phyloP scores from a whole-genome alignment of 2,329 filamentous ascomycete species.

The Phaeosphaeriaceae sp. region DNA sequence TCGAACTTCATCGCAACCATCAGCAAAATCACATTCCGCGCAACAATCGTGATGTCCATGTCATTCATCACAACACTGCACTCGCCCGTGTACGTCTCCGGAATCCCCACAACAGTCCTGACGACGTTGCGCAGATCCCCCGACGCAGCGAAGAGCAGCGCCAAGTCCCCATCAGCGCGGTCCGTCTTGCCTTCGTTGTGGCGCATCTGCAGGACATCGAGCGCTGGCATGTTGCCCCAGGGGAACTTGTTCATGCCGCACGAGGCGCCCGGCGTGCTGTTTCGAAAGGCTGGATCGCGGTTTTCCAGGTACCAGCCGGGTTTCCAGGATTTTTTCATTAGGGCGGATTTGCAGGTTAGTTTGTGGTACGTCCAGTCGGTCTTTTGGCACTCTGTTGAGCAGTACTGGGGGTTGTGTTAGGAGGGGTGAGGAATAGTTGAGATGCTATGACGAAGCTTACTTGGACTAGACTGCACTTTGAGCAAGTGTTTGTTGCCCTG shows the following conservation, averaged over 20 bases:
- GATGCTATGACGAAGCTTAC: too few relatives aligned
- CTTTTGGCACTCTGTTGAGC: too few relatives aligned
- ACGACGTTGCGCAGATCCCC: constrained; percentile 54
- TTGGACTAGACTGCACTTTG: too few relatives aligned
- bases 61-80: constrained; percentile 50
- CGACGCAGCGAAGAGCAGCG: constrained; percentile 52
- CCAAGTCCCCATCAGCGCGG: constrained; percentile 16
- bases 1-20: constrained; percentile 39
- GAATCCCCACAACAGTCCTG: constrained; percentile 47
- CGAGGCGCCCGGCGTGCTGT: not conserved
- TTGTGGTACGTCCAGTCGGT: too few relatives aligned
- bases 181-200: constrained; percentile 39
- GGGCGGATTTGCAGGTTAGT: too few relatives aligned
- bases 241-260: constrained; percentile 24
- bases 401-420: too few relatives aligned
- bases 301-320: not conserved
- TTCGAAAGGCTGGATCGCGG: not conserved
- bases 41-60: constrained; percentile 44
- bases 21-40: constrained; percentile 50
- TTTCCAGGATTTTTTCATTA: too few relatives aligned
- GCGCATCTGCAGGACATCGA: constrained; percentile 46
- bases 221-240: constrained; percentile 52
- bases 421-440: too few relatives aligned
- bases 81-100: constrained; percentile 27
- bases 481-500: too few relatives aligned